Percentiles rank a stretch among this genome's conserved stretches.
Evolutionary conservation across 208 protist species (phyloP).

Genomic region (Trypanosoma conorhini): DNA sequence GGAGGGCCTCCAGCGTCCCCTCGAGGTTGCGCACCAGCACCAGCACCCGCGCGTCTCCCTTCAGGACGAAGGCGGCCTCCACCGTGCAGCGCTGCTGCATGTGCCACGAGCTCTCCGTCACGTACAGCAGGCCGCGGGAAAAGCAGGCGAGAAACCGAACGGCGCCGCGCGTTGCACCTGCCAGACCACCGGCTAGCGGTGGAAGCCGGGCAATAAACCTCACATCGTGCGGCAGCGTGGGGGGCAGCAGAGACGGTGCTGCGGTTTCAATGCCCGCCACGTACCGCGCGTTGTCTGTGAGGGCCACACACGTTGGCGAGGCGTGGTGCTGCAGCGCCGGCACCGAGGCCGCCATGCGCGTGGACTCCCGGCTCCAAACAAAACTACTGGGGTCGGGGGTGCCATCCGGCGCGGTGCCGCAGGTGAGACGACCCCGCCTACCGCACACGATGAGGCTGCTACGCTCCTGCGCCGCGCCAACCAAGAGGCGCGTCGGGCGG

Average conservation of each 20-base stretch:
- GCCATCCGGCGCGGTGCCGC: constrained; percentile 48
- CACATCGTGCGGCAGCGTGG: constrained; percentile 28
- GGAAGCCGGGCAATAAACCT: constrained; percentile 26
- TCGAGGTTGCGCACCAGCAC: constrained; percentile 84
- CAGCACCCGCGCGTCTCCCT: constrained; percentile 49
- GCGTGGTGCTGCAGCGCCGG: constrained; percentile 6
- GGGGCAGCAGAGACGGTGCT: constrained; percentile 7
- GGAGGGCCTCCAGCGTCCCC: constrained; percentile 72
- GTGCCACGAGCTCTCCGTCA: constrained; percentile 50
- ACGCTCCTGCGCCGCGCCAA: constrained; percentile 1
- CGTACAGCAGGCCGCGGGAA: constrained; percentile 66
- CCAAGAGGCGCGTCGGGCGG: constrained; percentile 18
- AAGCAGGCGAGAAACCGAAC: constrained; percentile 58
- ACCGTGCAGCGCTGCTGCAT: constrained; percentile 68
- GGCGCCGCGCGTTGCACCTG: neutral
- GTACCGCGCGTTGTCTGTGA: constrained; percentile 20
- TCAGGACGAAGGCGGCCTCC: constrained; percentile 71
- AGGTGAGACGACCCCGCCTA: constrained; percentile 40
- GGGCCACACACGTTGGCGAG: constrained; percentile 17
- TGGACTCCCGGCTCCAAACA: constrained; percentile 15
- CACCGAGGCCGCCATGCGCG: constrained; percentile 18
- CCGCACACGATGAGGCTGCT: constrained; percentile 42
- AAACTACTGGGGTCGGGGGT: constrained; percentile 52
- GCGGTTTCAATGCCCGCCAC: constrained; percentile 18
- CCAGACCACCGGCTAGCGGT: neutral